Evolutionary conservation across 2,329 filamentous ascomycete genomes (phyloP).

Genomic region (Mycocentrospora acerina): DNA sequence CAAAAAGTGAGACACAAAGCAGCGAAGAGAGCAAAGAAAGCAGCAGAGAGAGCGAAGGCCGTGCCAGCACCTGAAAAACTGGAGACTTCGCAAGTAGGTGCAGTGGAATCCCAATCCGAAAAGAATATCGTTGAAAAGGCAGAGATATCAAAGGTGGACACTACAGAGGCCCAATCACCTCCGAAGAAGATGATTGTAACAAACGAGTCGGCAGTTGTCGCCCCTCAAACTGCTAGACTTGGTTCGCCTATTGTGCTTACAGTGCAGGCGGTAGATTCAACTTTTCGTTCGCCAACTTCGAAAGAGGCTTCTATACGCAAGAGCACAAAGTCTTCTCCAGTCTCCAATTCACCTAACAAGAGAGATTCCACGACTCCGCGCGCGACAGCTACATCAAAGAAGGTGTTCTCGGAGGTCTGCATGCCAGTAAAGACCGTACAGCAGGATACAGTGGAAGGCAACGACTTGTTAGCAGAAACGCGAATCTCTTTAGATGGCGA

Average conservation of each 20-base stretch:
- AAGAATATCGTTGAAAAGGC: no score
- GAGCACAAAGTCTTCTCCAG: slow-evolving; percentile 2
- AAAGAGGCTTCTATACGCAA: background rate
- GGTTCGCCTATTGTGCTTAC: slow-evolving; percentile 12
- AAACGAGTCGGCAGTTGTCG: background rate
- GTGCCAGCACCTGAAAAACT: no score
- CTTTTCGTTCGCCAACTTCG: background rate
- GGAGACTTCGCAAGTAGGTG: no score
- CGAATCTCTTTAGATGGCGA: background rate
- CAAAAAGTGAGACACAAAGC: slow-evolving; percentile 14
- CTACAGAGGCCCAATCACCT: slow-evolving; percentile 1
- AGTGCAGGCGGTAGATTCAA: background rate
- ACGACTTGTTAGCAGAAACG: background rate
- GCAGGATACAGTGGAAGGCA: background rate
- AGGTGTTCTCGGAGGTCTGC: slow-evolving; percentile 10
- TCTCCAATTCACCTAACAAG: slow-evolving; percentile 1
- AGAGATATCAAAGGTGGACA: no score
- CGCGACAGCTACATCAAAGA: slow-evolving; percentile 1
- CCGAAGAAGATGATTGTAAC: background rate
- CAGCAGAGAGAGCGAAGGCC: no score
- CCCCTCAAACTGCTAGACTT: slow-evolving; percentile 5
- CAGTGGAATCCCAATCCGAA: no score
- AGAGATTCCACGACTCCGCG: background rate
- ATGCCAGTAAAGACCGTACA: slow-evolving; percentile 3
- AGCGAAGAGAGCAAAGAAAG: slow-evolving; percentile 17